Base-by-base conservation (phyloP, 2,329 filamentous ascomycete species). In the Colletotrichum limetticola region DNA sequence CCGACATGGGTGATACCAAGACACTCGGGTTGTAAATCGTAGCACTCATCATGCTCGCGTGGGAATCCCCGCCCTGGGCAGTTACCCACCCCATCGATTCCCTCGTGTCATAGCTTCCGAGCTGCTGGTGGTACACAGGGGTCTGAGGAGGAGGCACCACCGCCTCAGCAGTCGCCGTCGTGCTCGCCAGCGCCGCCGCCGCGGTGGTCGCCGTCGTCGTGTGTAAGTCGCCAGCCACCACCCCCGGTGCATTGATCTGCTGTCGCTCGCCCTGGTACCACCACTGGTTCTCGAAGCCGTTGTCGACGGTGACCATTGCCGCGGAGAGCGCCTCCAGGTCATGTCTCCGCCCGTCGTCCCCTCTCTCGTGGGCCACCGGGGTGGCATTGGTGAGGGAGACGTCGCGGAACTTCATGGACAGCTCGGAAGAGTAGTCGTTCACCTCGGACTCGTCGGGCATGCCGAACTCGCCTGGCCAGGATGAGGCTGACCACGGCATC, bases 271-370 rank as follows among this genome's bases (percentile, higher is more conserved):
- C 87, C 74, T 86, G 86, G 75, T 89, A 85, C 87, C 88, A 89
- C 87, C 87, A 89, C 78, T 89, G 87, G 74, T 86, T 85, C 79
- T 90, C 88, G 75, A 90, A 89, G 2, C 88, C 88, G 75, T 89
- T 90, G 76, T 90, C 88, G 3, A 90, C 85, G 2, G 88, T 89
- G 81, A 89, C 85, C 83, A 90, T 85, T 49, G 88, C 88, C 4
- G 84, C 83, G 11, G 86, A 87, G 4, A 90, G 80, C 0, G 85
- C 83, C 67, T 86, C 86, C 3, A 89, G 83, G 57, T 89, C 85
- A 32, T 46, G 42, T 49, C 56, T 64, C 37, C 70, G 64, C 9
- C 53, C 65, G 12, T 75, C 74, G 12, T 75, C 73, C 14, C 37
- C 37, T 28, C 68, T 52, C 4, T 73, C 71, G 3, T 26, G 28